A percentile compares a stretch with the other conserved stretches of the same genome.
Evolutionary conservation across 495 filamentous ascomycete species (phyloP).

Genomic region (Penicillium ochrochloron): DNA sequence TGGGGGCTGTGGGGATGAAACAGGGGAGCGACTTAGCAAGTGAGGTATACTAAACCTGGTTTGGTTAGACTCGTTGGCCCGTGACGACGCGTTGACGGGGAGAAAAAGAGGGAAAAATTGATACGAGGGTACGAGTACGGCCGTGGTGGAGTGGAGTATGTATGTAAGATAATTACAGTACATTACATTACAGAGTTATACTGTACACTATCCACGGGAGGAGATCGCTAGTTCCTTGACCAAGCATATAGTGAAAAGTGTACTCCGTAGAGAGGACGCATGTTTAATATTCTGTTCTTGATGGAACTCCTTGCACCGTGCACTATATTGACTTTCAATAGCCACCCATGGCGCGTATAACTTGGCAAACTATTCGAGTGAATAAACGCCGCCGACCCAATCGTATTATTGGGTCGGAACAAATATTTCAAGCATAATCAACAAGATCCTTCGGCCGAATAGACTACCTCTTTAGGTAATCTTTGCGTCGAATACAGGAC

Average conservation of each 20-base stretch:
- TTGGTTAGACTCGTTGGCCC: neutral
- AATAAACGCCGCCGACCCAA: neutral
- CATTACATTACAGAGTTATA: neutral
- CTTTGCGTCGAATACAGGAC: neutral
- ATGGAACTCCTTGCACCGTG: neutral
- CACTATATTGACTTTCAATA: neutral
- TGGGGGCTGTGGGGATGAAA: neutral
- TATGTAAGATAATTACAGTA: neutral
- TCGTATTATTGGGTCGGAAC: neutral
- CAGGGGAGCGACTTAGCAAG: neutral
- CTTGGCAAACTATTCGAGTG: neutral
- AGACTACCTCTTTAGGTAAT: neutral
- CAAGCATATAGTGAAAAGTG: too few relatives aligned
- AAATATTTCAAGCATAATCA: neutral
- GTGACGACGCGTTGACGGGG: constrained; percentile 1
- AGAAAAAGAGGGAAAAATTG: neutral
- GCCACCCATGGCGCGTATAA: neutral
- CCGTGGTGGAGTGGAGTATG: neutral
- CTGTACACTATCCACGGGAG: neutral
- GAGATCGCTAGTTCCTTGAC: neutral
- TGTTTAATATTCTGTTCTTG: neutral
- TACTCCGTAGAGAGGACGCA: neutral
- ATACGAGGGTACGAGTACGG: constrained; percentile 8
- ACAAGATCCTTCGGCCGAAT: neutral
- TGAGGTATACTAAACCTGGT: neutral